These are phyloP conservation scores for Erucastrum elatum DNA, from an alignment of 345 rosid species.

Conservation along the genomic window DNA sequence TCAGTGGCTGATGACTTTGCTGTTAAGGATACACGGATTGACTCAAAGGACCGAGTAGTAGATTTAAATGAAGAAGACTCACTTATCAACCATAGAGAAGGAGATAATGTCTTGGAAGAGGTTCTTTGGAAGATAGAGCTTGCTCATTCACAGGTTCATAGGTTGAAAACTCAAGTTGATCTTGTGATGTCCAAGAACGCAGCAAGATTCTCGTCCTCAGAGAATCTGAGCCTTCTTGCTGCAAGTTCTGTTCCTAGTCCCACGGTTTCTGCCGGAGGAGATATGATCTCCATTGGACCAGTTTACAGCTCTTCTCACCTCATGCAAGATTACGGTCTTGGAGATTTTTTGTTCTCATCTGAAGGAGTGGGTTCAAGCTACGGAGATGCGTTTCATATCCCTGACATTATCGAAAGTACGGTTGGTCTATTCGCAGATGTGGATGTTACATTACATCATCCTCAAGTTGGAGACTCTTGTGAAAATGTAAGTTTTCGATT, in stretches of 20 bases:
- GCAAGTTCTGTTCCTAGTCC: conserved; percentile 90
- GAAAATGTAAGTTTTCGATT: conserved; percentile 64
- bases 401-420: conserved; percentile 93
- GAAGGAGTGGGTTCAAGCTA: conserved; percentile 64
- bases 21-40: conserved; percentile 44
- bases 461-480: conserved; percentile 58
- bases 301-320: conserved; percentile 49
- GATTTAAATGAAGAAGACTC: conserved; percentile 43
- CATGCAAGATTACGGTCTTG: conserved; percentile 53
- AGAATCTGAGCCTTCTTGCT: conserved; percentile 82
- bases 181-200: conserved; percentile 63
- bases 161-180: conserved; percentile 65
- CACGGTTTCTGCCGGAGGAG: conserved; percentile 67
- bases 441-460: conserved; percentile 68
- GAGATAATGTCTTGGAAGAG: conserved; percentile 57
- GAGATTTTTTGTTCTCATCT: conserved; percentile 59
- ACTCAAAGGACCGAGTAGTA: conserved; percentile 38
- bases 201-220: conserved; percentile 81
- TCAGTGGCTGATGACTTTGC: conserved; percentile 58
- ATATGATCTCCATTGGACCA: conserved; percentile 57
- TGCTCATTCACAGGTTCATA: conserved; percentile 60
- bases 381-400: conserved; percentile 70
- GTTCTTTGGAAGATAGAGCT: conserved; percentile 70
- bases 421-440: conserved; percentile 77
- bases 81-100: conserved; percentile 50